Conservation (phyloP, 139 green algal genomes). For the Volvox africanus region DNA sequence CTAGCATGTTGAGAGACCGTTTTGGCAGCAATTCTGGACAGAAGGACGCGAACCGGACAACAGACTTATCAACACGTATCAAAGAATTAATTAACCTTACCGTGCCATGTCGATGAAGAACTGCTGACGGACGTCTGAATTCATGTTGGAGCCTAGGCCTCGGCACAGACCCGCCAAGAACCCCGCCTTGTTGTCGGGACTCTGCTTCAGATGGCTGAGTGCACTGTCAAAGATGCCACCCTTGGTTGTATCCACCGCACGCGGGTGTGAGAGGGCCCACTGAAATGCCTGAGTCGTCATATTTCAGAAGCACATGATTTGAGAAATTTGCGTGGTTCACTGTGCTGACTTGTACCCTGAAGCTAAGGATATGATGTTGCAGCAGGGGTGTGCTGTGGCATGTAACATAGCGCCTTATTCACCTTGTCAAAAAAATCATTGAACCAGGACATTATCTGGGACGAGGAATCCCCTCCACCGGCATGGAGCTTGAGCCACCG, state of each 20-base stretch:
- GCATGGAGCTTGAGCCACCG: conserved; percentile 61
- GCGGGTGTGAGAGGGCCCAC: conserved; percentile 52
- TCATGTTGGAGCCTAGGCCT: conserved; percentile 74
- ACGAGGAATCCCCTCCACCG: background rate
- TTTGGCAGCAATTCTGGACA: no score
- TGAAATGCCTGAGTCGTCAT: conserved; percentile 68
- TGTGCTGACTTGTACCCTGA: no score
- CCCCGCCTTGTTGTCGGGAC: conserved; percentile 52
- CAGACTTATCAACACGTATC: background rate
- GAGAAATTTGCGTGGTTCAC: no score
- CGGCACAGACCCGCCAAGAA: conserved; percentile 67
- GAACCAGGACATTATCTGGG: conserved; percentile 26
- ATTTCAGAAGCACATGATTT: no score
- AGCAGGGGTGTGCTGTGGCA: no score
- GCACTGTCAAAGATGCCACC: conserved; percentile 58
- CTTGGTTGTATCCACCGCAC: conserved; percentile 70
- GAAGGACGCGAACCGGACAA: no score
- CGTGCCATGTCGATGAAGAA: conserved; percentile 64
- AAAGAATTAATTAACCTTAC: conserved; percentile 15
- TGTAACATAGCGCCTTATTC: background rate
- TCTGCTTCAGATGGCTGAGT: conserved; percentile 64
- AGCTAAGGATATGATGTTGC: no score
- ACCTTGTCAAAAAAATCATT: conserved; percentile 37
- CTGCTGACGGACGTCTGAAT: conserved; percentile 45
- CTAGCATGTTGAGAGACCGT: no score